A percentile compares a stretch with the other conserved stretches of the same genome.
Conservation (phyloP, 108 stramenopile genomes). For the Cyclotella atomus region DNA sequence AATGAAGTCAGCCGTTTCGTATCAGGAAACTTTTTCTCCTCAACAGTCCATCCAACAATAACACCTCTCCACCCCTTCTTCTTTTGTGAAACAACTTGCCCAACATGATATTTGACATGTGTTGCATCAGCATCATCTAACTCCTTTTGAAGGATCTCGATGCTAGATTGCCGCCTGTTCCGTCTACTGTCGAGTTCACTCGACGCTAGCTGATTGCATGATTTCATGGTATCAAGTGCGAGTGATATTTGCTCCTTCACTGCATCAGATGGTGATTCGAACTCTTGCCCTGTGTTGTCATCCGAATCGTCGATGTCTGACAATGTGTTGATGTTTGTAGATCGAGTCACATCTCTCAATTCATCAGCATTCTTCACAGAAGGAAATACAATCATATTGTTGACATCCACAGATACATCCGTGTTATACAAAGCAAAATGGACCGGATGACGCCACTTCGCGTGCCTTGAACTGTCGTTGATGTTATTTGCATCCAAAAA, state of each 20-base stretch:
- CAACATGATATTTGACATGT: slow-evolving; percentile 62
- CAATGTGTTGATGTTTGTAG: slow-evolving; percentile 48
- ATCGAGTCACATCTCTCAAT: slow-evolving; percentile 57
- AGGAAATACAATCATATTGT: slow-evolving; percentile 55
- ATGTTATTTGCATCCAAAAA: slow-evolving; percentile 27
- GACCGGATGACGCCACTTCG: slow-evolving; percentile 32
- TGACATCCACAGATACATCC: slow-evolving; percentile 48
- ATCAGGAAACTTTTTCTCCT: slow-evolving; percentile 16
- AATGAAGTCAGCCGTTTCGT: slow-evolving; percentile 54
- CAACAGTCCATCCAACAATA: slow-evolving; percentile 66
- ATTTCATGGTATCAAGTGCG: slow-evolving; percentile 77
- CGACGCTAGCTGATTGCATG: slow-evolving; percentile 68
- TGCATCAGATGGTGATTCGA: slow-evolving; percentile 24
- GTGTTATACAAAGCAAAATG: slow-evolving; percentile 46
- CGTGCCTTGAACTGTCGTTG: slow-evolving; percentile 1
- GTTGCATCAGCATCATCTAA: slow-evolving; percentile 19
- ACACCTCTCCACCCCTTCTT: slow-evolving; percentile 75
- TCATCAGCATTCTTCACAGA: slow-evolving; percentile 56
- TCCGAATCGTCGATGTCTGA: slow-evolving; percentile 2
- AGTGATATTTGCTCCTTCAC: slow-evolving; percentile 55
- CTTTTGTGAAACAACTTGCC: slow-evolving; percentile 77
- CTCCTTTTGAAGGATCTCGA: slow-evolving; percentile 23
- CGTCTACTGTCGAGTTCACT: slow-evolving; percentile 43
- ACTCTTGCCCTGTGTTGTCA: not conserved
- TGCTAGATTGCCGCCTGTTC: slow-evolving; percentile 24